Evolutionary conservation across 2,329 filamentous ascomycete species (phyloP), one percentile per base, ranked within the genome.

Genomic region (Elsinoe fawcettii): DNA sequence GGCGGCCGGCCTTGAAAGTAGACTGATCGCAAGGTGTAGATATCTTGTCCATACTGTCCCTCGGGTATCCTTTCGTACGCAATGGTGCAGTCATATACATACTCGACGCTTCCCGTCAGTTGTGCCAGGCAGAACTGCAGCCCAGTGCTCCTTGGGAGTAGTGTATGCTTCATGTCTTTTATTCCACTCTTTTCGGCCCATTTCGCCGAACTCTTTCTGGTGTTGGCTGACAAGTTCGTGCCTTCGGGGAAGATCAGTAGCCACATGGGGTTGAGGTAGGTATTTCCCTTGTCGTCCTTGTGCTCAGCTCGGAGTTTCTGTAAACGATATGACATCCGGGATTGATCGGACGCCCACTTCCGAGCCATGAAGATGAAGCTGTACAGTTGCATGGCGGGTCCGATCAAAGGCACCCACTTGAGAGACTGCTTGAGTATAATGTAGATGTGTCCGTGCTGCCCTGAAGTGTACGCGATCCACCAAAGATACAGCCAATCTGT

Each of bases 11-110:
- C 92, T 69, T 93, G 82, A 63, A 96, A 85, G 70, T 95, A 97
- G 25, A 89, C 93, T 58, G 88, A 88, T 1, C 83, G 81, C 4
- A 99, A 79, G 1, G 88, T 90, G 72, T 95, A 97, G 66, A 88
- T 84, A 51, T 95, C 84, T 69, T 96, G 90, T 23, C 90, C 91
- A 63, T 85, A 96, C 66, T 86, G 79, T 47, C 75, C 74, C 78
- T 80, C 92, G 86, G 88, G 87, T 51, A 96, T 83, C 30, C 92
- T 93, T 72, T 96, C 92, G 69, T 99, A 99, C 12, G 89, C 91
- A 57, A 99, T 84, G 0, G 93, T 97, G 72, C 92, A 96, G 73
- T 95, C 90, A 67, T 95, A 95, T 14, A 95, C 77, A 68, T 87
- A 95, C 3, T 92, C 87, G 0, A 93, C 80, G 0, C 85, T 86